Base-by-base conservation (phyloP, 225 moss, liverwort and hornwort genomes). In the Pseudisothecium myosuroides region DNA sequence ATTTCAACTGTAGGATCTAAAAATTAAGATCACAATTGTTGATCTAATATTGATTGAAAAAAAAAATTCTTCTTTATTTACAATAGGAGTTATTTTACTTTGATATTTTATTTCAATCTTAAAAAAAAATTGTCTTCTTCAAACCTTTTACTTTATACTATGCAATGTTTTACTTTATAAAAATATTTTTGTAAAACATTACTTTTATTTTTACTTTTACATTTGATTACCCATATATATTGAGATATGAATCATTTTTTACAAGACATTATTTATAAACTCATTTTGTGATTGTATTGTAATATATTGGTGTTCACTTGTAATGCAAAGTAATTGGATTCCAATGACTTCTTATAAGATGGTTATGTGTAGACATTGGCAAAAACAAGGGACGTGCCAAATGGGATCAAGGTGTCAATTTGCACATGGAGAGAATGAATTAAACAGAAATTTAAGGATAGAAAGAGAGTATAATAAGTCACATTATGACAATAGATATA, bases 111-210 rank as follows among this genome's bases (percentile, higher is more conserved):
- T 17, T 79, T 56, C n/a, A 79, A n/a, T n/a, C 16, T 10, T 27
- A 17, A n/a, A n/a, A n/a, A n/a, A n/a, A n/a, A n/a, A 10, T 10
- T 17, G 6, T 3, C 29, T 74, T 11, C 1, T 0, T 32, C 7
- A 11, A 49, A 49, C 12, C 11, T 49, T 75, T 75, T 76, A 76
- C 32, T 32, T n/a, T n/a, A n/a, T n/a, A n/a, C n/a, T n/a, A n/a
- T n/a, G n/a, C n/a, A n/a, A n/a, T n/a, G n/a, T n/a, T n/a, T n/a
- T n/a, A n/a, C n/a, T n/a, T n/a, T n/a, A n/a, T n/a, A n/a, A n/a
- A n/a, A n/a, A n/a, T n/a, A n/a, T n/a, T n/a, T n/a, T n/a, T n/a
- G n/a, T n/a, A n/a, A n/a, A n/a, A n/a, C n/a, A 62, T 43, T 20
- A 43, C 14, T 32, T 62, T 34, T 82, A 45, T 45, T 45, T 45